These are phyloP conservation scores for Hysterium pulicare DNA, from an alignment of 2,329 filamentous ascomycete genomes.

Conservation along the genomic window DNA sequence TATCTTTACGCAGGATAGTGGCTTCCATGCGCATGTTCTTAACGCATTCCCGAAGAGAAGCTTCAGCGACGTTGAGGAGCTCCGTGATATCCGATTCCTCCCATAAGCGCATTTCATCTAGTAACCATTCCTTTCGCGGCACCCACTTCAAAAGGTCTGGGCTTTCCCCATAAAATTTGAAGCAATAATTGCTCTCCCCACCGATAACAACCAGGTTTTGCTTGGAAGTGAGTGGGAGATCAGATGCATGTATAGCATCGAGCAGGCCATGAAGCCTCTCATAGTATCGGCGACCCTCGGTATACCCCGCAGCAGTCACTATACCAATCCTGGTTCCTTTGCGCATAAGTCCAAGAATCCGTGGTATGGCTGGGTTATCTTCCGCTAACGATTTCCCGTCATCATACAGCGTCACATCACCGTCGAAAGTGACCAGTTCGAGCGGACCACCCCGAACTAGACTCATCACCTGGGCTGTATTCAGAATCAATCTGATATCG, in stretches of 20 bases:
- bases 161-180: constrained; percentile 66
- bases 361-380: constrained; percentile 71
- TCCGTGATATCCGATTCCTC: constrained; percentile 70
- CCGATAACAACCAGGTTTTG: constrained; percentile 87
- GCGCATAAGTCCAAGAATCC: constrained; percentile 66
- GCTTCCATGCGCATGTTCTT: constrained; percentile 76
- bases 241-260: constrained; percentile 66
- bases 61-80: constrained; percentile 87
- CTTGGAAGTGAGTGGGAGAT: constrained; percentile 64
- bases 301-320: constrained; percentile 94
- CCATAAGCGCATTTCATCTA: constrained; percentile 75
- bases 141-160: constrained; percentile 67
- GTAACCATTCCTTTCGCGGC: constrained; percentile 64
- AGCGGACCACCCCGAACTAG: constrained; percentile 71
- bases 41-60: constrained; percentile 77
- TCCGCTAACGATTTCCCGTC: constrained; percentile 75
- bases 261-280: constrained; percentile 81
- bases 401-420: constrained; percentile 89
- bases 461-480: constrained; percentile 91
- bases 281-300: constrained; percentile 81
- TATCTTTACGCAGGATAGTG: constrained; percentile 78
- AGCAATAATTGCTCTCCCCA: constrained; percentile 93
- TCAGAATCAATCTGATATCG: constrained; percentile 87
- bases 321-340: constrained; percentile 85
- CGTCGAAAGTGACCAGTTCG: constrained; percentile 91